phyloP scores from a whole-genome alignment of 129 eudicot species.

The Kitagawia praeruptora region DNA sequence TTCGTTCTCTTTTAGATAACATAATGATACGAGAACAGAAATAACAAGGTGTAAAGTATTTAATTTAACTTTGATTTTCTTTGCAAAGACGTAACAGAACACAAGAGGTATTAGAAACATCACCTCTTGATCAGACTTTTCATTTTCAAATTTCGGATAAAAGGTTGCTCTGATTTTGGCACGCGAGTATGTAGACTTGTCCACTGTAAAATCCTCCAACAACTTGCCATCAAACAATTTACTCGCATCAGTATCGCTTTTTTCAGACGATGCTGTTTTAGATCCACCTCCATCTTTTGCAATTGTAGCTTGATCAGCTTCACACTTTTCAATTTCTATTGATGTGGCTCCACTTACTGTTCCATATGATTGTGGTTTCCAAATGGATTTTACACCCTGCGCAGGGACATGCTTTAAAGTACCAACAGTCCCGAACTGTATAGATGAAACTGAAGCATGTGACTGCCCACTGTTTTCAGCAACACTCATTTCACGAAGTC shows the following conservation, averaged over 20 bases:
- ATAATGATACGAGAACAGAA: neutral
- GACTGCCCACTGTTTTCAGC: slow-evolving; percentile 36
- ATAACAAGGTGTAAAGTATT: neutral
- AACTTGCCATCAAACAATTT: slow-evolving; percentile 36
- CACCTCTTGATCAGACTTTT: slow-evolving; percentile 98
- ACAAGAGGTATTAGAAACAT: slow-evolving; percentile 13
- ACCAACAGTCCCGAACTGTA: slow-evolving; percentile 30
- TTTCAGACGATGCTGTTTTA: slow-evolving; percentile 23
- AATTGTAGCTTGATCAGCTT: slow-evolving; percentile 10
- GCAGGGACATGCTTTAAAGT: slow-evolving; percentile 21
- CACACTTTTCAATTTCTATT: slow-evolving; percentile 23
- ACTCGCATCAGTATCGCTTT: slow-evolving; percentile 24
- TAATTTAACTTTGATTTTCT: neutral
- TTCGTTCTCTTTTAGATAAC: neutral
- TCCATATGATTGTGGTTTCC: slow-evolving; percentile 60
- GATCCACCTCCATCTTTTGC: slow-evolving; percentile 15
- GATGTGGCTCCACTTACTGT: slow-evolving; percentile 34
- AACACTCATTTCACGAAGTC: slow-evolving; percentile 26
- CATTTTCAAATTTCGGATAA: slow-evolving; percentile 96
- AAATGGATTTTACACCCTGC: slow-evolving; percentile 28
- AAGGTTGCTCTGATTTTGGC: slow-evolving; percentile 88
- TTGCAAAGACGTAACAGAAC: neutral
- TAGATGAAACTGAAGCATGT: slow-evolving; percentile 19
- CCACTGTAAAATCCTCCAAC: slow-evolving; percentile 64
- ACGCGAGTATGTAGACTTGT: slow-evolving; percentile 58